Percentiles rank a stretch among this genome's conserved stretches.
These are phyloP conservation scores for Tuber brumale DNA, from an alignment of 495 filamentous ascomycete genomes.

Conservation along the genomic window DNA sequence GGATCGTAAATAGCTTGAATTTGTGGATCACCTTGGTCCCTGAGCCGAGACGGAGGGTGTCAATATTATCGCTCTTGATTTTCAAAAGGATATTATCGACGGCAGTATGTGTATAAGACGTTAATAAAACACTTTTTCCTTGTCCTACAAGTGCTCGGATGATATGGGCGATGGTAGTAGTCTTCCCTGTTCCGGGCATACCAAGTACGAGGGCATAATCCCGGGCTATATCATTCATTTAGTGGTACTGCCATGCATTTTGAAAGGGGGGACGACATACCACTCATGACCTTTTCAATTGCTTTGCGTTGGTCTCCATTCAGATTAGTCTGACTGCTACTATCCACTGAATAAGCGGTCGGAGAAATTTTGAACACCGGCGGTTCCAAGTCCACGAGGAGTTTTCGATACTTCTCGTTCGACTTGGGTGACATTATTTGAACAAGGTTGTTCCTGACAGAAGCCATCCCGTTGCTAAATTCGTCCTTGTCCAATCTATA, in stretches of 20 bases:
- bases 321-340: conserved; percentile 50
- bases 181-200: conserved; percentile 98
- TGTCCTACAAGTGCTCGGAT: conserved; percentile 83
- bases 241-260: neutral
- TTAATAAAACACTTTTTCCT: conserved; percentile 85
- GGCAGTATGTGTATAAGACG: conserved; percentile 93
- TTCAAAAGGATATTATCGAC: conserved; percentile 97
- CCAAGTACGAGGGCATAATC: conserved; percentile 94
- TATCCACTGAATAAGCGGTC: conserved; percentile 54
- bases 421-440: conserved; percentile 64
- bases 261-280: conserved; percentile 4
- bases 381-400: conserved; percentile 66
- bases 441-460: conserved; percentile 84
- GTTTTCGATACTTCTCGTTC: conserved; percentile 55
- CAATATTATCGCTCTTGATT: conserved; percentile 68
- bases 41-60: conserved; percentile 75
- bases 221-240: conserved; percentile 46
- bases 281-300: conserved; percentile 89
- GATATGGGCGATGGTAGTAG: conserved; percentile 94
- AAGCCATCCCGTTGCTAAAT: conserved; percentile 95
- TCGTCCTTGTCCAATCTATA: conserved; percentile 96
- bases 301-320: conserved; percentile 83
- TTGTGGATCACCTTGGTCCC: conserved; percentile 53
- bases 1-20: neutral
- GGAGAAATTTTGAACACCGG: conserved; percentile 65